Conservation (phyloP, 305 asterid genomes). For the Fraxinus greggii region DNA sequence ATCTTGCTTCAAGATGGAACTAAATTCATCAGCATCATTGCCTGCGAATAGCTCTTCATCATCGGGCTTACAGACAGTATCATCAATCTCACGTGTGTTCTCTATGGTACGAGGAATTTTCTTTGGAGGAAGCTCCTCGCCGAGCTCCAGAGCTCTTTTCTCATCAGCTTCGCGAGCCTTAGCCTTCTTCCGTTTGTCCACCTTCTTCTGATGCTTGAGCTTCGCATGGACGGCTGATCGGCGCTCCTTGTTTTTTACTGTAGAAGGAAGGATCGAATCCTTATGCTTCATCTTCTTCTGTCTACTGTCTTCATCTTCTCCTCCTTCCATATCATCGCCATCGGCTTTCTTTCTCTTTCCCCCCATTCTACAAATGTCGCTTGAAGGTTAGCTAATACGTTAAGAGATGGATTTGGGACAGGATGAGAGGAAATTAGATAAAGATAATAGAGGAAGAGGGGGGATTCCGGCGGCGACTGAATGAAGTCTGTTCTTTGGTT, state of each 20-base stretch:
- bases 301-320: constrained; percentile 7
- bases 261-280: constrained; percentile 59
- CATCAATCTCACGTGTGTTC: constrained; percentile 84
- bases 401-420: not conserved
- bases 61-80: constrained; percentile 85
- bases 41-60: constrained; percentile 90
- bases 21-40: constrained; percentile 90
- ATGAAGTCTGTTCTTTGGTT: too few species aligned
- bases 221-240: constrained; percentile 76
- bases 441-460: not conserved
- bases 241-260: constrained; percentile 79
- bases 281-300: constrained; percentile 18
- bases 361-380: constrained; percentile 10
- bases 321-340: constrained; percentile 13
- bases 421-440: not conserved
- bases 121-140: constrained; percentile 81
- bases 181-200: constrained; percentile 69
- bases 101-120: constrained; percentile 80
- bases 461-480: not conserved
- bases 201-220: constrained; percentile 70
- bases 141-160: constrained; percentile 81
- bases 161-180: constrained; percentile 81
- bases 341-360: constrained; percentile 10
- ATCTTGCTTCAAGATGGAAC: constrained; percentile 55
- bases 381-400: too few species aligned